Base-by-base conservation (phyloP, 768 basidiomycete species). In the Russula lepida region DNA sequence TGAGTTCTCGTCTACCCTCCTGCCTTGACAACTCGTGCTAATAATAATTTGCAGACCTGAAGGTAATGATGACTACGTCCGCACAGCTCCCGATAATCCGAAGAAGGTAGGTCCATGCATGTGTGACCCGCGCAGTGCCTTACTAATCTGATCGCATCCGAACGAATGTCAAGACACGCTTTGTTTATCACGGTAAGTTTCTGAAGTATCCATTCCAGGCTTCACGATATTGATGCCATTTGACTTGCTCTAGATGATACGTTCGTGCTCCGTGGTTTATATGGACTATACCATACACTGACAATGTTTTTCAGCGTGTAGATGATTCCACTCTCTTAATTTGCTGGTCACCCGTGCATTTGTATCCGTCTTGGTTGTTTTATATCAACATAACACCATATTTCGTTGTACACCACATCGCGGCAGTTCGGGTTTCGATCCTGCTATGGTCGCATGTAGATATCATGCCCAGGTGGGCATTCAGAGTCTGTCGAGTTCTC, bases 31-130 rank as follows among this genome's bases (percentile, higher is more conserved):
- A 59, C 28, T 44, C 46, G 8, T 21, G 47, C 44, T 57, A 44
- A 49, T 61, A 44, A 49, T 61, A 6, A 21, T 48, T 57, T 54
- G 53, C 68, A 92, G 90, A 54, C 91, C 91, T 1, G 74, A 80
- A 43, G 92, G 90, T 68, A 93, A 95, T 69, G 90, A 92, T 70
- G 79, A 88, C 60, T 94, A 91, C 67, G 86, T 93, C 43, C 74
- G 77, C 46, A 80, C 77, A 58, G 91, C 90, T 8, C 91, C 91
- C 5, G 83, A 87, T 46, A 89, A 90, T 73, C 90, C 90, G 17
- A 92, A 92, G 82, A 89, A 91, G 83, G 89, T 88, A 63, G 19
- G 79, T 69, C 47, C 0, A 41, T 37, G 30, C 23, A 41, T 23
- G 25, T 30, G 21, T 50, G 48, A 17, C 23, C 19, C 25, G 23